These are phyloP conservation scores for Nematodospora valgi DNA, from an alignment of 805 yeast genomes.

Conservation along the genomic window DNA sequence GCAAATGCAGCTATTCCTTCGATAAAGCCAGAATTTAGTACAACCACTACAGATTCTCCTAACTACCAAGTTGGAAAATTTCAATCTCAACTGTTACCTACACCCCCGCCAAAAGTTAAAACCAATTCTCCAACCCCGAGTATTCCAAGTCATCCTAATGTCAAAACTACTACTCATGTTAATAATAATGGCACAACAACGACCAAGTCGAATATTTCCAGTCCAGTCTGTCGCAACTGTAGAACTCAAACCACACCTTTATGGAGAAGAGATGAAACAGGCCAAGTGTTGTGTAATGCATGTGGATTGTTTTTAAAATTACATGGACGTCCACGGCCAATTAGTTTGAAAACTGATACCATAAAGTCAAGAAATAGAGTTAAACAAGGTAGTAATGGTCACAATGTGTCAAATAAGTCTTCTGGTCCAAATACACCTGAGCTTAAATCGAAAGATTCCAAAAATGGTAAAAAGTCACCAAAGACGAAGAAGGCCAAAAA, in stretches of 20 bases:
- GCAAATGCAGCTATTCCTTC: slow-evolving; percentile 1
- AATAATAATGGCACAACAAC: slow-evolving; percentile 59
- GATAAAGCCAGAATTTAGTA: not conserved
- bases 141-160: slow-evolving; percentile 55
- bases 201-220: slow-evolving; percentile 57
- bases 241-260: slow-evolving; percentile 90
- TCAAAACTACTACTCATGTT: slow-evolving; percentile 56
- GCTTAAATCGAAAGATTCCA: slow-evolving; percentile 47
- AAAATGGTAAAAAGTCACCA: slow-evolving; percentile 22
- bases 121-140: slow-evolving; percentile 2
- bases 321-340: slow-evolving; percentile 92
- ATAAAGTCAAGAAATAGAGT: slow-evolving; percentile 88
- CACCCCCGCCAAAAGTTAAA: slow-evolving; percentile 8
- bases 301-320: slow-evolving; percentile 86
- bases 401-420: slow-evolving; percentile 25
- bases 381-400: slow-evolving; percentile 39
- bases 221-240: slow-evolving; percentile 85
- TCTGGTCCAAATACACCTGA: slow-evolving; percentile 56
- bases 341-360: slow-evolving; percentile 85
- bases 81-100: slow-evolving; percentile 8
- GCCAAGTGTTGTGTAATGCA: slow-evolving; percentile 83
- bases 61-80: slow-evolving; percentile 2
- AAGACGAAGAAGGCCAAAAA: slow-evolving; percentile 14
- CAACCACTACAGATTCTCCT: not conserved
- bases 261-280: slow-evolving; percentile 90